A percentile compares a stretch with the other conserved stretches of the same genome.
These are phyloP conservation scores for Paxillus ammoniavirescens DNA, from an alignment of 768 basidiomycete species.

Conservation along the genomic window DNA sequence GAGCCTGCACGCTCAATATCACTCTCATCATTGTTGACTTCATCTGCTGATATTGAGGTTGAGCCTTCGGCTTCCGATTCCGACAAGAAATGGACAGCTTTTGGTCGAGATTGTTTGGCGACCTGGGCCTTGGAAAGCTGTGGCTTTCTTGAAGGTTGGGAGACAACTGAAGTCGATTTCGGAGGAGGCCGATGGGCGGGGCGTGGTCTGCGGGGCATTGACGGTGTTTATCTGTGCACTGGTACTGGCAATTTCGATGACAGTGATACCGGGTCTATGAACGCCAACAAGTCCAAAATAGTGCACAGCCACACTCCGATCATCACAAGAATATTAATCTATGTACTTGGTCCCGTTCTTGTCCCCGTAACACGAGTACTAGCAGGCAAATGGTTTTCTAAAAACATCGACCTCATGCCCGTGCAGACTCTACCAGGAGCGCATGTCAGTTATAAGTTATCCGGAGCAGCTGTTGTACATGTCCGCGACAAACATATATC, in stretches of 20 bases:
- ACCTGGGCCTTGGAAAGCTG: slow-evolving; percentile 5
- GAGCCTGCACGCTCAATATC: not conserved
- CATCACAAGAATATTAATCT: too few relatives aligned
- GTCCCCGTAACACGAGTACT: too few relatives aligned
- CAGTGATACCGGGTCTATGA: too few relatives aligned
- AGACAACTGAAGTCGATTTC: not conserved
- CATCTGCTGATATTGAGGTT: not conserved
- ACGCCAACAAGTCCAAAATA: not conserved
- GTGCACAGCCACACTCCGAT: not conserved
- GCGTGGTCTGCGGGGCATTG: slow-evolving; percentile 12
- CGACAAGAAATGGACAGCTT: slow-evolving; percentile 16
- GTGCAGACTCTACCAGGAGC: not conserved
- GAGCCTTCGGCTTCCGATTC: slow-evolving; percentile 3
- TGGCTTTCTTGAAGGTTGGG: not conserved
- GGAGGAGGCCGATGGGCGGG: slow-evolving; percentile 3
- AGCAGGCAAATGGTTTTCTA: too few relatives aligned
- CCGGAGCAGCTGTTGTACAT: too few relatives aligned
- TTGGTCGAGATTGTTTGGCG: slow-evolving; percentile 13
- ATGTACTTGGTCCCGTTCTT: too few relatives aligned
- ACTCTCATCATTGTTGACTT: not conserved
- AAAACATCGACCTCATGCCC: not conserved
- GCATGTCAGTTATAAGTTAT: too few relatives aligned
- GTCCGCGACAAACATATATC: too few relatives aligned
- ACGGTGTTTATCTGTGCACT: not conserved
- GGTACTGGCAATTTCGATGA: not conserved